Evolutionary conservation across 306 rosid species (phyloP).

Genomic region (Sicyos edulis): DNA sequence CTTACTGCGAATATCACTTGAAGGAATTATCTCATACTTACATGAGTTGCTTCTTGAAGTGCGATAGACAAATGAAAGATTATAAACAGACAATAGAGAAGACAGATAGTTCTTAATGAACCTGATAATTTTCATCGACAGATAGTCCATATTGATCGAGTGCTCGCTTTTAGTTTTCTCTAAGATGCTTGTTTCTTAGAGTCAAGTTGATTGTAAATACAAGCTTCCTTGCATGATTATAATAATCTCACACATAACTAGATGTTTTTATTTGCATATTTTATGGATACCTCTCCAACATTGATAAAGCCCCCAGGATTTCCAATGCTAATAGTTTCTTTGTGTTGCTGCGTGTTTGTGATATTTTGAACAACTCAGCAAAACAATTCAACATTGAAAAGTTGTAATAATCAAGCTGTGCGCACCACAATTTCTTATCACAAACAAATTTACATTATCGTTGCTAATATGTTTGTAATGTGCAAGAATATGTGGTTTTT

Average conservation of each 20-base stretch:
- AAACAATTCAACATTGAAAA: neutral
- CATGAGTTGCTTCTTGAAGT: neutral
- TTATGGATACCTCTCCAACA: neutral
- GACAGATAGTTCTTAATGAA: neutral
- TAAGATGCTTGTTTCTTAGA: neutral
- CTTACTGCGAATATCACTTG: neutral
- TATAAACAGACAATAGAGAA: neutral
- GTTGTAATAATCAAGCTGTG: neutral
- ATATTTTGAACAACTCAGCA: neutral
- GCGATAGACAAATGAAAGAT: neutral
- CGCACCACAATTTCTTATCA: neutral
- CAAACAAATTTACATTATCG: neutral
- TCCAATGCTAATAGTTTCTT: neutral
- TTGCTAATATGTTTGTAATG: neutral
- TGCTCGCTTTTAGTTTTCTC: neutral
- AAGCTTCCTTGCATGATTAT: neutral
- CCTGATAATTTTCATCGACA: neutral
- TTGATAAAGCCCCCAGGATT: neutral
- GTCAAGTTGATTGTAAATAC: neutral
- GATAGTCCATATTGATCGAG: neutral
- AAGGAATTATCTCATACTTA: neutral
- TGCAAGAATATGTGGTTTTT: constrained; percentile 5
- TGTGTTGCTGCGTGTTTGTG: neutral
- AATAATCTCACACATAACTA: neutral
- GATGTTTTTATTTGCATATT: neutral